These are phyloP conservation scores for Flaveria ramosissima DNA, from an alignment of 129 eudicot genomes.

Conservation along the genomic window DNA sequence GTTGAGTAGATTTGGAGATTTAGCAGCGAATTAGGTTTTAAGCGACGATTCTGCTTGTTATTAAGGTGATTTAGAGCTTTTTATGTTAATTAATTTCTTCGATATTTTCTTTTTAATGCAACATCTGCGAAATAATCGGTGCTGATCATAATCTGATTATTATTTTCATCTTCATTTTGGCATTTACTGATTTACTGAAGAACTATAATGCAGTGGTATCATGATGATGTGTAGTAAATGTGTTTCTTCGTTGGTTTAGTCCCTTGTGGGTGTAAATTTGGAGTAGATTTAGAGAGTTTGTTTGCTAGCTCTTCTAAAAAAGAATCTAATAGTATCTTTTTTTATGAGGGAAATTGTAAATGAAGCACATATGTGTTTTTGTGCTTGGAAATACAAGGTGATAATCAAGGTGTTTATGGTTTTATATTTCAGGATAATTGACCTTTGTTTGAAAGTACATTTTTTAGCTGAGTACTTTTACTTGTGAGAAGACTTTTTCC, in stretches of 20 bases:
- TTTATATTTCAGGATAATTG: neutral
- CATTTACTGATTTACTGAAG: neutral
- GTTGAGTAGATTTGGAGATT: conserved; percentile 14
- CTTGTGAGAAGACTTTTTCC: no score
- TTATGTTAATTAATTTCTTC: conserved; percentile 14
- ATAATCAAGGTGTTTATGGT: neutral
- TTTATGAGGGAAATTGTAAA: no score
- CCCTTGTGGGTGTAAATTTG: no score
- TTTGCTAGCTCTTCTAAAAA: no score
- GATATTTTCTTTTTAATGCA: conserved; percentile 1
- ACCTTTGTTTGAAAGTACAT: conserved; percentile 29
- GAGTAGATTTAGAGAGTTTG: no score
- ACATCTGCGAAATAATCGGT: conserved; percentile 1
- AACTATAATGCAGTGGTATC: no score
- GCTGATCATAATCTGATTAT: neutral
- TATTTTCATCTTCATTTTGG: conserved; percentile 12
- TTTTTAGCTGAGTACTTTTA: no score
- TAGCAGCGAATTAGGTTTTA: conserved; percentile 19
- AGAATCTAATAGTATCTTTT: no score
- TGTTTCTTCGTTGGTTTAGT: no score
- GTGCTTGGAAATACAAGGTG: conserved; percentile 7
- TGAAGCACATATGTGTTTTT: neutral
- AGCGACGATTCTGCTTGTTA: conserved; percentile 21
- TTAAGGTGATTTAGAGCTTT: conserved; percentile 27
- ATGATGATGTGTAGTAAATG: no score